Evolutionary conservation across 805 yeast genomes (phyloP), one percentile per base, ranked within the genome.

Genomic region (Brettanomyces bruxellensis): DNA sequence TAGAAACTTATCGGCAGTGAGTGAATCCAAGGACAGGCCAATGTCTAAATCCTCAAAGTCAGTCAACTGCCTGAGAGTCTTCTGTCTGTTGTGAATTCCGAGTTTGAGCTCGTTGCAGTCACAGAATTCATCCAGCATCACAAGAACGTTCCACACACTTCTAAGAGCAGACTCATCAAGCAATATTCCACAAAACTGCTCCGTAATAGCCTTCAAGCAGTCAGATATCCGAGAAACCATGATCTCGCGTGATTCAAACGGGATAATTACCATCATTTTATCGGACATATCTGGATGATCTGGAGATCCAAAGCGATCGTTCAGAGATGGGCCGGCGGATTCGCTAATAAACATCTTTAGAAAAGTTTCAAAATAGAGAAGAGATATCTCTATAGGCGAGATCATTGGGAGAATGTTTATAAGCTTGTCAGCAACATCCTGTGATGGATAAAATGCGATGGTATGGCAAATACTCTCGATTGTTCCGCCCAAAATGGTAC

Each of bases 401-500:
- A 78, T 61, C 43, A 81, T 55, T 0, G 87, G 87, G 25, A 82
- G 54, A n/a, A 78, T 65, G 38, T 73, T 57, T 14, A 79, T 59
- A n/a, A 75, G 60, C 46, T 72, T 73, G 25, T 58, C 63, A 14
- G 71, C 65, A 22, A 69, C 62, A 40, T 54, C 45, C 22, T 50
- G 54, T 18, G 67, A 57, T 4, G 76, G 72, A 48, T 72, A 72
- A 60, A 81, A 81, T 13, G 88, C 60, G 25, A 86, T 67, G 3
- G 85, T 75, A 64, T 90, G 97, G 47, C 90, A 78, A 35, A 89
- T 70, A 41, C 89, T 76, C 60, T 89, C 96, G 9, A 77, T 57
- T 0, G 86, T 60, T 18, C 86, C 86, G 23, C 75, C 70, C 6
- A 71, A 51, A 28, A 73, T 67, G 14, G 55, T 50, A 18, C 74